Percentiles rank a stretch among this genome's conserved stretches.
These are phyloP conservation scores for Didymella exigua DNA, from an alignment of 2,329 filamentous ascomycete genomes.

Conservation along the genomic window DNA sequence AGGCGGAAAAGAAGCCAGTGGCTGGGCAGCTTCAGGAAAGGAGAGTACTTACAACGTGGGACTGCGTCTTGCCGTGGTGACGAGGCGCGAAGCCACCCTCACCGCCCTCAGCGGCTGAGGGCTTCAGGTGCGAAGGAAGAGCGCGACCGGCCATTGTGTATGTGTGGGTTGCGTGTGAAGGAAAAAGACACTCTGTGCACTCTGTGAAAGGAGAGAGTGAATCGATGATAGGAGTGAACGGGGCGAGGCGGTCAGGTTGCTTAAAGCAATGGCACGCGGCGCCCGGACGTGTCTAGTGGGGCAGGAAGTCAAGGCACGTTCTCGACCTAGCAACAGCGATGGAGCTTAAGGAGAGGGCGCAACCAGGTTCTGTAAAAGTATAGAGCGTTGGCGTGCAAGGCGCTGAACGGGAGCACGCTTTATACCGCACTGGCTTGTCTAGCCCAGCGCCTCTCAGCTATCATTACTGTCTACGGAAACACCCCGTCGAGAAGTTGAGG, in stretches of 20 bases:
- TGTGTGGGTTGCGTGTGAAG: constrained; percentile 8
- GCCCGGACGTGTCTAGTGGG: constrained; percentile 25
- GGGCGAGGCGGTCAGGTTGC: constrained; percentile 25
- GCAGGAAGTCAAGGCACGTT: constrained; percentile 29
- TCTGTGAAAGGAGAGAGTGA: constrained; percentile 17
- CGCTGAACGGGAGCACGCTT: constrained; percentile 16
- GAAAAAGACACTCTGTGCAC: constrained; percentile 18
- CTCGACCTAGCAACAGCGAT: constrained; percentile 25
- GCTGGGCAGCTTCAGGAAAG: constrained; percentile 4
- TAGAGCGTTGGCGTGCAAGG: constrained; percentile 11
- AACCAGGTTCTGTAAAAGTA: constrained; percentile 14
- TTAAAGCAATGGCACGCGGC: constrained; percentile 27
- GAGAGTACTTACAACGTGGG: constrained; percentile 74
- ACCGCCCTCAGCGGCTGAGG: constrained; percentile 52
- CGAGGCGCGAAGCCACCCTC: constrained; percentile 59
- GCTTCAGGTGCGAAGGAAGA: constrained; percentile 84
- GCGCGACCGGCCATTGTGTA: constrained; percentile 72
- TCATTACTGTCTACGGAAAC: constrained; percentile 12
- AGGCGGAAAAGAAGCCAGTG: background rate
- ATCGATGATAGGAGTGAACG: constrained; percentile 22
- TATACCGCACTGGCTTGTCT: constrained; percentile 19
- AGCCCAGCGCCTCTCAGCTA: constrained; percentile 21
- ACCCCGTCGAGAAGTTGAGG: constrained; percentile 4
- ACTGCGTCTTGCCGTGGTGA: constrained; percentile 84
- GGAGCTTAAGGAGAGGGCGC: constrained; percentile 13